phyloP scores from a whole-genome alignment of 148 eudicot genomes.

The Cornus florida region DNA sequence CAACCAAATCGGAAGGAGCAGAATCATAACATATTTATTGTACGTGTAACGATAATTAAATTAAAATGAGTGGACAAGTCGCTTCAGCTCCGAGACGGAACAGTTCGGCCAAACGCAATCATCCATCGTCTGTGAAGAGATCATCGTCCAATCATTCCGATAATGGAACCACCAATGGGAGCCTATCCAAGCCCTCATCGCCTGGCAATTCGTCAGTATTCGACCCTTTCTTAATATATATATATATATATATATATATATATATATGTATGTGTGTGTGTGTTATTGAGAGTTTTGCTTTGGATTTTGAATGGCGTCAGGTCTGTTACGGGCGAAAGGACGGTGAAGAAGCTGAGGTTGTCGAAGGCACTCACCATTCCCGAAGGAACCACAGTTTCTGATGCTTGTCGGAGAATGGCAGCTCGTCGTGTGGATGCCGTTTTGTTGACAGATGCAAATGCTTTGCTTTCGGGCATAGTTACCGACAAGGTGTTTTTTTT shows the following conservation, averaged over 20 bases:
- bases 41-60: background rate
- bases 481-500: slow-evolving; percentile 76
- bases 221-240: background rate
- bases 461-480: slow-evolving; percentile 89
- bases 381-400: slow-evolving; percentile 85
- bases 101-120: slow-evolving; percentile 42
- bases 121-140: slow-evolving; percentile 31
- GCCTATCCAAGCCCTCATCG: slow-evolving; percentile 55
- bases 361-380: slow-evolving; percentile 95
- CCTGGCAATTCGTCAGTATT: slow-evolving; percentile 49
- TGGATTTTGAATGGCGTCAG: slow-evolving; percentile 17
- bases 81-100: slow-evolving; percentile 53
- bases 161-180: slow-evolving; percentile 42
- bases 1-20: background rate
- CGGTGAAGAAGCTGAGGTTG: slow-evolving; percentile 93
- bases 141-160: slow-evolving; percentile 41
- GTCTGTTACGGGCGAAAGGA: slow-evolving; percentile 74
- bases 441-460: slow-evolving; percentile 89
- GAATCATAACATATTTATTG: background rate
- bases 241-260: too few species aligned
- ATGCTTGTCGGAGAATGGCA: slow-evolving; percentile 96
- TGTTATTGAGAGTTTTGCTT: background rate
- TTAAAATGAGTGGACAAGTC: slow-evolving; percentile 54
- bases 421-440: slow-evolving; percentile 90
- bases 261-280: background rate